Evolutionary conservation across 2,329 filamentous ascomycete genomes (phyloP).

Genomic region (Fusarium caatingaense): DNA sequence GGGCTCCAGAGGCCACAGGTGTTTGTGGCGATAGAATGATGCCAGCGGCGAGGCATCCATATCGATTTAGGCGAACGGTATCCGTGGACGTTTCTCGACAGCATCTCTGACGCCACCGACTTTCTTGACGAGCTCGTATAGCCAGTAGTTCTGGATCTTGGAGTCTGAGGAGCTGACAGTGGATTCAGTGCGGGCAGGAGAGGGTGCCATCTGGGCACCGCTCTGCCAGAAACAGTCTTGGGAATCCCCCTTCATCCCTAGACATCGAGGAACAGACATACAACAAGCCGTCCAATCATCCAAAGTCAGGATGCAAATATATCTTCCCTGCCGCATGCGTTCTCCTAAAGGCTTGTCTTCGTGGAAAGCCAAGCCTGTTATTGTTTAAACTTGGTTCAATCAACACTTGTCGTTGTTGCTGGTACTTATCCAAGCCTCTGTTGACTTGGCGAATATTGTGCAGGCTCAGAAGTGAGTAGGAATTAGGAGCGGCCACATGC

Average conservation of each 20-base stretch:
- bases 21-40: conserved; percentile 13
- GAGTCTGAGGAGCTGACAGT: background rate
- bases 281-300: background rate
- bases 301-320: background rate
- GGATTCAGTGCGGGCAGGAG: background rate
- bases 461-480: too few species aligned
- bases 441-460: background rate
- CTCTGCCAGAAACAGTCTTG: background rate
- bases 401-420: background rate
- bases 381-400: background rate
- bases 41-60: background rate
- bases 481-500: background rate
- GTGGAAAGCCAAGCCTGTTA: background rate
- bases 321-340: background rate
- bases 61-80: background rate
- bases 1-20: background rate
- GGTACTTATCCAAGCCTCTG: background rate
- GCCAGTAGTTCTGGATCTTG: background rate
- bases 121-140: background rate
- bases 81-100: background rate
- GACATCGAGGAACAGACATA: background rate
- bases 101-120: conserved; percentile 21
- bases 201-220: background rate
- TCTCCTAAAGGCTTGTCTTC: background rate
- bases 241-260: background rate